phyloP scores from a whole-genome alignment of 2,329 filamentous ascomycete genomes.

The Mycosphaerella arachidis region DNA sequence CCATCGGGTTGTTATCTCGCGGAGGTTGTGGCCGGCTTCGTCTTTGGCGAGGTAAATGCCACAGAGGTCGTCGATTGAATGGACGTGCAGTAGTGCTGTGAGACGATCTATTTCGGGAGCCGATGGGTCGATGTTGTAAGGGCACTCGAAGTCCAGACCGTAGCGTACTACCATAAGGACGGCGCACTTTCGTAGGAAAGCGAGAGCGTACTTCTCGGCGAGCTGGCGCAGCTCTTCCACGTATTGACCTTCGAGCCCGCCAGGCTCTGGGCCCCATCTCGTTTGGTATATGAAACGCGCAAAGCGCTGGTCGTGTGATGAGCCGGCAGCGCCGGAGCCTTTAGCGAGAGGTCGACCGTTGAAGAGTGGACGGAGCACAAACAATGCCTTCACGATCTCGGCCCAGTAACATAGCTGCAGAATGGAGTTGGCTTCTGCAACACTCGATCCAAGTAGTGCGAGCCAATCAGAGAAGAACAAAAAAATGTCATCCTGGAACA shows the following conservation, averaged over 20 bases:
- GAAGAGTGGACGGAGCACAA: conserved; percentile 44
- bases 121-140: conserved; percentile 37
- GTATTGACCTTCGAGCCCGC: conserved; percentile 13
- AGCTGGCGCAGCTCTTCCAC: conserved; percentile 30
- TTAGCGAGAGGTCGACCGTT: not conserved
- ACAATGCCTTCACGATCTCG: conserved; percentile 78
- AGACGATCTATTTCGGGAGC: conserved; percentile 70
- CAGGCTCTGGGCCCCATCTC: conserved; percentile 17
- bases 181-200: conserved; percentile 79
- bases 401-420: conserved; percentile 83
- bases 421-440: conserved; percentile 49
- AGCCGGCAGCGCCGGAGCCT: not conserved
- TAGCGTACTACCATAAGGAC: conserved; percentile 84
- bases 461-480: conserved; percentile 68
- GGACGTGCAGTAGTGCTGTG: conserved; percentile 68
- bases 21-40: conserved; percentile 39
- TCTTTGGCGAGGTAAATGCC: conserved; percentile 47
- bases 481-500: conserved; percentile 69
- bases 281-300: not conserved
- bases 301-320: not conserved
- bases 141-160: conserved; percentile 77
- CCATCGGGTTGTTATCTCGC: conserved; percentile 63
- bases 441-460: conserved; percentile 25
- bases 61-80: conserved; percentile 75
- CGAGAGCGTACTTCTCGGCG: conserved; percentile 77